Evolutionary conservation across 371 early-diverging fungal genomes (phyloP).

Genomic region (Basidiobolus meristosporus): DNA sequence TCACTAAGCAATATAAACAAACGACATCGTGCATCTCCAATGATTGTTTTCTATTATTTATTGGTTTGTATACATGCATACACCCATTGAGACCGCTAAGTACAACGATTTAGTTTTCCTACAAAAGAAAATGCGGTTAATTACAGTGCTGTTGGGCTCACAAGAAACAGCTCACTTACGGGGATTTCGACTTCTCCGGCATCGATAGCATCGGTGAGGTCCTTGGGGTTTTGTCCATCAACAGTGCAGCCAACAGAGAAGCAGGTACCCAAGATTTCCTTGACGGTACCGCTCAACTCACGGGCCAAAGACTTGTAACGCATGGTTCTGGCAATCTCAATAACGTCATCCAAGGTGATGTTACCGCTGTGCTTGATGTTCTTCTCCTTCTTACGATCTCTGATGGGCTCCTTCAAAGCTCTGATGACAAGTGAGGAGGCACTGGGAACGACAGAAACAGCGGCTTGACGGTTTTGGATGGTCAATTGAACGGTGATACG

Average conservation of each 20-base stretch:
- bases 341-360: constrained; percentile 77
- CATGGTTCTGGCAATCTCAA: constrained; percentile 95
- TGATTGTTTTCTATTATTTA: no score
- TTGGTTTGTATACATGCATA: no score
- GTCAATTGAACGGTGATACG: constrained; percentile 95
- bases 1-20: no score
- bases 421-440: constrained; percentile 96
- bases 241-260: constrained; percentile 96
- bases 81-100: no score
- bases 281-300: constrained; percentile 84
- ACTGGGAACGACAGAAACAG: constrained; percentile 92
- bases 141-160: no score
- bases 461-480: constrained; percentile 99
- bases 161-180: constrained; percentile 15
- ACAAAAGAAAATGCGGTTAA: no score
- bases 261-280: constrained; percentile 96
- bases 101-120: no score
- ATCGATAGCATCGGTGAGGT: constrained; percentile 46
- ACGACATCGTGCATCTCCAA: no score
- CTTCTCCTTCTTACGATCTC: constrained; percentile 99
- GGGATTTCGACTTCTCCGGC: constrained; percentile 78
- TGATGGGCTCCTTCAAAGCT: constrained; percentile 97
- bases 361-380: constrained; percentile 96
- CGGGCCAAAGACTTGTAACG: constrained; percentile 80
- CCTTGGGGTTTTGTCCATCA: constrained; percentile 79